These are phyloP conservation scores for Trichaptum fuscoviolaceum DNA, from an alignment of 768 basidiomycete species.

Conservation along the genomic window DNA sequence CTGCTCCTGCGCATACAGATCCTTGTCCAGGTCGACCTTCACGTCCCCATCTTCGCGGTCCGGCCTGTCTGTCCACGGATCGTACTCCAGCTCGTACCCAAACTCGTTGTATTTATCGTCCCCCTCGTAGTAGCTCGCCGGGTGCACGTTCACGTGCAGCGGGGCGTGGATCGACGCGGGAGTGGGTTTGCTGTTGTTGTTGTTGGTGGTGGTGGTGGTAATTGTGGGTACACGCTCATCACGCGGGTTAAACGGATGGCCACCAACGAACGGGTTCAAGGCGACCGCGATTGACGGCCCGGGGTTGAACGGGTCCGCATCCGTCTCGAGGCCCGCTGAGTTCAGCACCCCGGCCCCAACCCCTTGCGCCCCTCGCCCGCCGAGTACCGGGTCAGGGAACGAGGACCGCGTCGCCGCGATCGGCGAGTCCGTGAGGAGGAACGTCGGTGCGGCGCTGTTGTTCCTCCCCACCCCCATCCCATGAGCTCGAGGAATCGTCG, in stretches of 20 bases:
- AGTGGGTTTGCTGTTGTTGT: not conserved
- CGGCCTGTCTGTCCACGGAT: not conserved
- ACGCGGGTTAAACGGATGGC: not conserved
- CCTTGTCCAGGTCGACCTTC: not conserved
- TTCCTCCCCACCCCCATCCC: not conserved
- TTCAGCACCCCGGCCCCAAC: no score
- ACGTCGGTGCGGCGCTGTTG: not conserved
- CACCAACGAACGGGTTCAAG: not conserved
- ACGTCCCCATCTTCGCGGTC: not conserved
- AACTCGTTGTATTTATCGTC: not conserved
- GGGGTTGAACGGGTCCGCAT: not conserved
- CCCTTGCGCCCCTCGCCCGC: no score
- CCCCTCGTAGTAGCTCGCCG: not conserved
- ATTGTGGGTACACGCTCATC: not conserved
- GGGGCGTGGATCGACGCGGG: not conserved
- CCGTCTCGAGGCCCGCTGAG: not conserved
- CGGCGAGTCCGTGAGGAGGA: constrained; percentile 4
- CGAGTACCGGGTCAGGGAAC: not conserved
- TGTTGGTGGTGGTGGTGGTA: not conserved
- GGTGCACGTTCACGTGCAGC: not conserved
- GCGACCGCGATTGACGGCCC: not conserved
- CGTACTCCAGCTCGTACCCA: not conserved
- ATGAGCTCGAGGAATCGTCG: not conserved
- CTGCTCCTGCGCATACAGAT: not conserved
- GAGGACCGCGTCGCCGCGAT: not conserved